phyloP scores from a whole-genome alignment of 1,284 basidiomycete species.

The Ustilago xerochloae region DNA sequence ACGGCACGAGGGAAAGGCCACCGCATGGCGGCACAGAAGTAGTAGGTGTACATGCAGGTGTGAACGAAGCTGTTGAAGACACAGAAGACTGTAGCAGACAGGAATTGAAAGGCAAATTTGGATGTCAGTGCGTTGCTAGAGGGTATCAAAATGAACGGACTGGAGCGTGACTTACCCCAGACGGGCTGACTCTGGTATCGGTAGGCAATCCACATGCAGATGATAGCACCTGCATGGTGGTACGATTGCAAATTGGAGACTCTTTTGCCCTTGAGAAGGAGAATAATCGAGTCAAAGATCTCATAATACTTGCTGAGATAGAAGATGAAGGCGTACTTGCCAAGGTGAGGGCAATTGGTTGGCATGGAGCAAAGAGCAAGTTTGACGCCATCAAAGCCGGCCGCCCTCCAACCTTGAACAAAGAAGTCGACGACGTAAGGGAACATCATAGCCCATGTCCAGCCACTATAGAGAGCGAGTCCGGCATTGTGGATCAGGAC shows the following conservation, averaged over 20 bases:
- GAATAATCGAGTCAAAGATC: slow-evolving; percentile 65
- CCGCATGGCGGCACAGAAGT: slow-evolving; percentile 57
- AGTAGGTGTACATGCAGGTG: slow-evolving; percentile 62
- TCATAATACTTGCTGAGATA: slow-evolving; percentile 66
- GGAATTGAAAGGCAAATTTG: not conserved
- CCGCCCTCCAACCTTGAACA: slow-evolving; percentile 45
- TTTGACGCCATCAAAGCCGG: slow-evolving; percentile 57
- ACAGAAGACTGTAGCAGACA: slow-evolving; percentile 48
- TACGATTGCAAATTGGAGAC: slow-evolving; percentile 65
- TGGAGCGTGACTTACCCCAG: slow-evolving; percentile 35
- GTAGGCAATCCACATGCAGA: slow-evolving; percentile 67
- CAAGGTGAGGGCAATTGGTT: slow-evolving; percentile 58
- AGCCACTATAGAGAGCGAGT: slow-evolving; percentile 55
- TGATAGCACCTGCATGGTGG: slow-evolving; percentile 65
- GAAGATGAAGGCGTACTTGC: slow-evolving; percentile 64
- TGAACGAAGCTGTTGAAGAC: slow-evolving; percentile 64
- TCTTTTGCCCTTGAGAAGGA: slow-evolving; percentile 67
- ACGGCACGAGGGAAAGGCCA: slow-evolving; percentile 57
- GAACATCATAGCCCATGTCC: slow-evolving; percentile 51
- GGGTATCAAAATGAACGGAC: not conserved
- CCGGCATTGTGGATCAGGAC: slow-evolving; percentile 58
- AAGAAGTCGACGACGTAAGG: slow-evolving; percentile 55
- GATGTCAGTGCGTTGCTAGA: slow-evolving; percentile 2
- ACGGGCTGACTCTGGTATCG: slow-evolving; percentile 60
- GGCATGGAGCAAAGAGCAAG: slow-evolving; percentile 68